Base-by-base conservation (phyloP, 2,329 filamentous ascomycete species). In the Cladosporium velox region DNA sequence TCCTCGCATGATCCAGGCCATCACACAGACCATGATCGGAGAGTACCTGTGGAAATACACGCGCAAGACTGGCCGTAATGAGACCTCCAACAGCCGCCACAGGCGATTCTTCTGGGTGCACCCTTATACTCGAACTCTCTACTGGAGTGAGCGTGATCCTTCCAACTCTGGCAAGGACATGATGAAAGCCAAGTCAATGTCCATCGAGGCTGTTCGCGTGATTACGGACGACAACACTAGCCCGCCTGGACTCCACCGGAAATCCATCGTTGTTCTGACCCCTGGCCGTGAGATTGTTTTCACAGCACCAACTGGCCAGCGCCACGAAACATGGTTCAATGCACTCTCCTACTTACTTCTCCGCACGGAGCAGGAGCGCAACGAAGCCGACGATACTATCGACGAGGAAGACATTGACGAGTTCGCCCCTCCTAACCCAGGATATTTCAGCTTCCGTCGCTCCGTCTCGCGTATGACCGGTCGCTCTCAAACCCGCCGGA, bases 11-110 rank as follows among this genome's bases (percentile, higher is more conserved):
- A 98, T 99, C 72, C 93, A 97, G 81, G 95, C 95, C 59, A 97
- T 99, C 70, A 99, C 95, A 2, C 94, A 99, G 79, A 98, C 95
- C 21, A 99, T 99, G 95, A 98, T 99, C 75, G 95, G 95, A 65
- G 95, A 99, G 78, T 98, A 94, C 78, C 84, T 99, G 49, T 99
- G 95, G 95, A 99, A 99, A 78, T 99, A 99, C 79, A 99, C 95
- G 0, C 90, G 95, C 73, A 97, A 95, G 81, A 86, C 93, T 67
- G 93, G 93, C n/a, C 90, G 94, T 28, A 91, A 89, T 64, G 91
- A 93, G 69, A 88, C 96, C 79, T 98, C 93, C 0, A 90, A 89
- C 72, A 96, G 93, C 65, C 88, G 95, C 62, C 95, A 99, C 79
- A 88, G 92, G 68, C 89, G 95, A 35, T 99, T 97, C 84, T 99